Percentiles rank a stretch among this genome's conserved stretches.
phyloP scores from a whole-genome alignment of 805 yeast species.

The Debaryomyces tyrocola region DNA sequence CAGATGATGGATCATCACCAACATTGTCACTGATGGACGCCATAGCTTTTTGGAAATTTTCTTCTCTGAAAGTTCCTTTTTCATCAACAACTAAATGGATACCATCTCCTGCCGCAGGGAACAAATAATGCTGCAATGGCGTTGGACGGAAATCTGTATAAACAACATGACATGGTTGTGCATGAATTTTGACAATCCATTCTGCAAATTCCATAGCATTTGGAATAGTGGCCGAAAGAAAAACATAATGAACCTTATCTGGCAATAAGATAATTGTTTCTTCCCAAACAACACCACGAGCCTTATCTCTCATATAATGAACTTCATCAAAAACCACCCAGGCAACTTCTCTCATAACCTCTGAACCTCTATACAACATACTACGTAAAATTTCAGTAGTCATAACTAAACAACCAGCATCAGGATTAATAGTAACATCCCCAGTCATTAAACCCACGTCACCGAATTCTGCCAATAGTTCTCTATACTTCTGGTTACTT shows the following conservation, averaged over 20 bases:
- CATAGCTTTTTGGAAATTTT: constrained; percentile 98
- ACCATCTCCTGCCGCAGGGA: constrained; percentile 99
- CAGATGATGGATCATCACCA: constrained; percentile 80
- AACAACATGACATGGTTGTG: constrained; percentile 97
- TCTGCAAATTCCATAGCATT: constrained; percentile 98
- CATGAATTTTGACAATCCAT: constrained; percentile 94
- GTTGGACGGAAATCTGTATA: constrained; percentile 99
- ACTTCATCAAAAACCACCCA: constrained; percentile 99
- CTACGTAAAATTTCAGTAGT: constrained; percentile 96
- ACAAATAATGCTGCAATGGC: constrained; percentile 93
- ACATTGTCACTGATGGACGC: constrained; percentile 77
- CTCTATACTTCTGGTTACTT: constrained; percentile 93
- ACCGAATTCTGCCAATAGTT: constrained; percentile 86
- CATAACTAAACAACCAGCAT: constrained; percentile 97
- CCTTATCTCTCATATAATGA: constrained; percentile 97
- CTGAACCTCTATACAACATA: constrained; percentile 97
- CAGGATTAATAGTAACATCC: constrained; percentile 97
- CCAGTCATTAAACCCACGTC: constrained; percentile 99
- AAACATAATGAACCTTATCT: constrained; percentile 92
- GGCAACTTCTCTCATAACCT: constrained; percentile 97
- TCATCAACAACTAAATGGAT: constrained; percentile 97
- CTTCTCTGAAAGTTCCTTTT: constrained; percentile 93
- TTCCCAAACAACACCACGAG: constrained; percentile 99
- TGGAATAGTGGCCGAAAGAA: constrained; percentile 94
- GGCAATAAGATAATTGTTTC: constrained; percentile 95